phyloP scores from a whole-genome alignment of 1,284 basidiomycete species.

The Takashimella tepidaria region DNA sequence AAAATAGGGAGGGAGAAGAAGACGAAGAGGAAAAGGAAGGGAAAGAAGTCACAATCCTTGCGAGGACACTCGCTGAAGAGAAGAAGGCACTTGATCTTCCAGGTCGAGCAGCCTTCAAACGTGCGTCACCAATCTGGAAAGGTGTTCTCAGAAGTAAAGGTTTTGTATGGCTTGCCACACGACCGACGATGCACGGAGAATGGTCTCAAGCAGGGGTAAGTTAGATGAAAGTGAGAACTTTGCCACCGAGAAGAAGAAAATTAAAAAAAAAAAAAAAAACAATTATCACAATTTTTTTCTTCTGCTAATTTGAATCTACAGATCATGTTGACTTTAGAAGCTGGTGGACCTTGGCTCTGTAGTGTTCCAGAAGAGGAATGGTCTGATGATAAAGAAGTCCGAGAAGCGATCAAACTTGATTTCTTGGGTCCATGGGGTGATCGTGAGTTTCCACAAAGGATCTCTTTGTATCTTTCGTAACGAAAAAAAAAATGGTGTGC shows the following conservation, averaged over 20 bases:
- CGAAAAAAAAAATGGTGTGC: too few species aligned
- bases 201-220: conserved; percentile 51
- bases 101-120: conserved; percentile 45
- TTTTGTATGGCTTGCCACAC: conserved; percentile 49
- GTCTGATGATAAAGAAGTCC: conserved; percentile 46
- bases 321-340: conserved; percentile 47
- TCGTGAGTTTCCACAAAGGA: conserved; percentile 17
- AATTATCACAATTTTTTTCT: too few species aligned
- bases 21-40: conserved; percentile 18
- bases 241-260: background rate
- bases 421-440: conserved; percentile 50
- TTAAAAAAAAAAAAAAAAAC: too few species aligned
- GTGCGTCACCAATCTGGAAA: conserved; percentile 41
- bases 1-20: conserved; percentile 10
- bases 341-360: conserved; percentile 49
- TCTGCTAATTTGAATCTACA: conserved; percentile 4
- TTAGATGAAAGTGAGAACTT: background rate
- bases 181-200: conserved; percentile 45
- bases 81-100: conserved; percentile 49
- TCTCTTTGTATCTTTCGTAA: too few species aligned
- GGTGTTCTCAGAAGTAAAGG: conserved; percentile 49
- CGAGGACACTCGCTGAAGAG: conserved; percentile 15
- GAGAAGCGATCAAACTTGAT: conserved; percentile 46
- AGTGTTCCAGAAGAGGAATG: conserved; percentile 42
- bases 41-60: conserved; percentile 10